These are phyloP conservation scores for Candida mattraensis DNA, from an alignment of 805 yeast species.

Conservation along the genomic window DNA sequence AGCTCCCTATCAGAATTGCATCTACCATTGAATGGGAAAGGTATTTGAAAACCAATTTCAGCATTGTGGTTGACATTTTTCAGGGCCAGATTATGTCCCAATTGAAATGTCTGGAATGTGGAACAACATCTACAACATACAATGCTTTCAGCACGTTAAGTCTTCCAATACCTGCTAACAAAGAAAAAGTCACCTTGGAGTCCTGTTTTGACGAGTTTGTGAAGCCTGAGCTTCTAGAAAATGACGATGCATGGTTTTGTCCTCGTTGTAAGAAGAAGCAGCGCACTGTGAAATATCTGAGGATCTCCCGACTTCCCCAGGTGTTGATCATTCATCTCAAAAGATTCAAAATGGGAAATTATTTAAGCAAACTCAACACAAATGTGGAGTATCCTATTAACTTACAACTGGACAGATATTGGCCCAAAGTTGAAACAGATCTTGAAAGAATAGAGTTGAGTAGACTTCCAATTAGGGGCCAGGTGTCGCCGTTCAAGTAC, in stretches of 20 bases:
- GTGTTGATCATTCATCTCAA: constrained; percentile 82
- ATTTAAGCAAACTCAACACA: constrained; percentile 58
- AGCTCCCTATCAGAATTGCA: constrained; percentile 72
- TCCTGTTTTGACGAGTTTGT: constrained; percentile 80
- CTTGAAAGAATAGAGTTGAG: constrained; percentile 46
- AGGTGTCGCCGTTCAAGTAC: constrained; percentile 77
- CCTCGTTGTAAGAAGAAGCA: constrained; percentile 67
- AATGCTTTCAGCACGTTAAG: constrained; percentile 79
- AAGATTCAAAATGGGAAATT: constrained; percentile 62
- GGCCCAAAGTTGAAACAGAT: constrained; percentile 55
- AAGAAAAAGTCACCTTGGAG: constrained; percentile 37
- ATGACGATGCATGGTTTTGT: constrained; percentile 83
- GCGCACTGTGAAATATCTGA: constrained; percentile 64
- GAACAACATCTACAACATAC: constrained; percentile 78
- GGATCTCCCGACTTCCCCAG: constrained; percentile 76
- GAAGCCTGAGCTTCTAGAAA: constrained; percentile 69
- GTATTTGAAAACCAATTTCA: constrained; percentile 73
- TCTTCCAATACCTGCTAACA: constrained; percentile 67
- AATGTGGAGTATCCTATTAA: constrained; percentile 67
- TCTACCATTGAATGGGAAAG: constrained; percentile 92
- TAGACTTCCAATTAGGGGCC: constrained; percentile 65
- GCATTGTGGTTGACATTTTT: constrained; percentile 75
- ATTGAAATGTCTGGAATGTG: constrained; percentile 70
- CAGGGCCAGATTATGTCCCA: constrained; percentile 90
- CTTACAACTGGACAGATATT: constrained; percentile 57